These are phyloP conservation scores for Ophiocordyceps camponoti-rufipedis DNA, from an alignment of 2,329 filamentous ascomycete genomes.

Conservation along the genomic window DNA sequence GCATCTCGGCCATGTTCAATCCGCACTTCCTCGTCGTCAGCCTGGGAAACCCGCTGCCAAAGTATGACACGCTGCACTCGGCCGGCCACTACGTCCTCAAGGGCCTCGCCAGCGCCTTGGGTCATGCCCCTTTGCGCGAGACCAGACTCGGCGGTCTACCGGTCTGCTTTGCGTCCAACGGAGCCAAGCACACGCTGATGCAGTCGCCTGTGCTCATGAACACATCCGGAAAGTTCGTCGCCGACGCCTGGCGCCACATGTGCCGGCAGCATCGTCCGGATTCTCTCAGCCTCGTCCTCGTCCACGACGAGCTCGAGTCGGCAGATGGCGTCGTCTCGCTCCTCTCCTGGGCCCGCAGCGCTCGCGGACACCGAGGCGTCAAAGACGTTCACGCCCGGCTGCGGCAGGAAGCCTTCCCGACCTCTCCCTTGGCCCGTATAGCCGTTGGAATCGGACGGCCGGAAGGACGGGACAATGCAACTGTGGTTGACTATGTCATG, in stretches of 20 bases:
- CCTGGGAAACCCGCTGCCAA: slow-evolving; percentile 66
- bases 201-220: slow-evolving; percentile 76
- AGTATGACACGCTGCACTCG: slow-evolving; percentile 66
- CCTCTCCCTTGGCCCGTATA: slow-evolving; percentile 36
- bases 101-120: slow-evolving; percentile 28
- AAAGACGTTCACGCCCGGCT: slow-evolving; percentile 43
- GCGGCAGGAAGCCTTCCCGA: slow-evolving; percentile 19
- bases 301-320: slow-evolving; percentile 80
- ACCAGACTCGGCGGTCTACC: slow-evolving; percentile 28
- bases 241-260: slow-evolving; percentile 43
- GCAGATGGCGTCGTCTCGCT: slow-evolving; percentile 49
- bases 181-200: slow-evolving; percentile 44
- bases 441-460: slow-evolving; percentile 82
- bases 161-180: slow-evolving; percentile 27
- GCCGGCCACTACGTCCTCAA: slow-evolving; percentile 67
- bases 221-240: slow-evolving; percentile 53
- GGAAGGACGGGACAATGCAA: slow-evolving; percentile 40
- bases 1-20: slow-evolving; percentile 12
- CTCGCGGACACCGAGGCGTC: slow-evolving; percentile 58
- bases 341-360: slow-evolving; percentile 42
- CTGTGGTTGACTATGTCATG: slow-evolving; percentile 65
- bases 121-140: slow-evolving; percentile 29
- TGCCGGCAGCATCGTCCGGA: slow-evolving; percentile 17
- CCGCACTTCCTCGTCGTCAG: slow-evolving; percentile 61
- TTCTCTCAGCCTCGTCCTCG: slow-evolving; percentile 42